A percentile compares a stretch with the other conserved stretches of the same genome.
Conservation (phyloP, 768 basidiomycete species). For the Steccherinum ochraceum region DNA sequence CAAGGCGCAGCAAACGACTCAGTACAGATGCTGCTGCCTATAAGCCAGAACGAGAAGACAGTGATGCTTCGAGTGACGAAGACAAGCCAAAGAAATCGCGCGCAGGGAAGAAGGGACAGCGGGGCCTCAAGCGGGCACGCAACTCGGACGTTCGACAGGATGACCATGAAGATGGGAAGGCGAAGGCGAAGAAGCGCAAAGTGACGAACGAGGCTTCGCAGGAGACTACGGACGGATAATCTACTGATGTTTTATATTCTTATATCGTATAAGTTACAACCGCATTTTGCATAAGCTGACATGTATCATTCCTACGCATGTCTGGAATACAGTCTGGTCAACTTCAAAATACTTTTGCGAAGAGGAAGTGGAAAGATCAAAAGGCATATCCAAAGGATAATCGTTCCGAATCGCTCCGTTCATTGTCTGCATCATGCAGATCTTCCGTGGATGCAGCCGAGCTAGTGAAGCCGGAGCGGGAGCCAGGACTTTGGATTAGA, state of each 20-base stretch:
- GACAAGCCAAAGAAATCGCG: not conserved
- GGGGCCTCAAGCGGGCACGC: slow-evolving; percentile 3
- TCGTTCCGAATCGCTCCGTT: not conserved
- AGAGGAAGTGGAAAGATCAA: too few species aligned
- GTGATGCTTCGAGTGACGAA: slow-evolving; percentile 11
- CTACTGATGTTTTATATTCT: not conserved
- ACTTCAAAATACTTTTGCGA: too few species aligned
- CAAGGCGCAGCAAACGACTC: slow-evolving; percentile 23
- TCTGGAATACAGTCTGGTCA: too few species aligned
- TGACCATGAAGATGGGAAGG: not conserved
- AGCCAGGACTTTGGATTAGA: not conserved
- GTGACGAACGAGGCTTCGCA: too few species aligned
- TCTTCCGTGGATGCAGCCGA: not conserved
- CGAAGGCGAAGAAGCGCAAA: slow-evolving; percentile 1
- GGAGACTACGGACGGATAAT: not conserved
- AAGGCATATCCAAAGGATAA: not conserved
- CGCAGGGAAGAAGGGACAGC: not conserved
- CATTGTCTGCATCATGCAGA: not conserved
- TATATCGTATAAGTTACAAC: too few species aligned
- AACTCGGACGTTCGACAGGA: not conserved
- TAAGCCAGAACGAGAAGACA: slow-evolving; percentile 30
- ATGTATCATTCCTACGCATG: too few species aligned
- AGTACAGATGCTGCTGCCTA: slow-evolving; percentile 30
- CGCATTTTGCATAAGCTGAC: too few species aligned
- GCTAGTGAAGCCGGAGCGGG: not conserved